Conservation (phyloP, 129 eudicot species). For the Scalesia atractyloides region DNA sequence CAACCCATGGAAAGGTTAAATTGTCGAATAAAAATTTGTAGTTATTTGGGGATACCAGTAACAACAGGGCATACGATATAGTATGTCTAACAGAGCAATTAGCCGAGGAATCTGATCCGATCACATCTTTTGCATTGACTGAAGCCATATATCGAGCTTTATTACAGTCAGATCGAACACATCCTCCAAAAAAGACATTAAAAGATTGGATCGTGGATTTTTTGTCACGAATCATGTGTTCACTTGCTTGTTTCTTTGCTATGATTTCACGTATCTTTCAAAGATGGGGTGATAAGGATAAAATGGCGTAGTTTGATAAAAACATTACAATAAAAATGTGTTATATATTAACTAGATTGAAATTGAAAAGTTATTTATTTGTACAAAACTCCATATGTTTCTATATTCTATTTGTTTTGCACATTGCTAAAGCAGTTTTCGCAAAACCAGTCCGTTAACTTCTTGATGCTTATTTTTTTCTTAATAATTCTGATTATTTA, state of each 20-base stretch:
- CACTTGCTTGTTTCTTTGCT: constrained; percentile 58
- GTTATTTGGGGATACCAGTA: constrained; percentile 54
- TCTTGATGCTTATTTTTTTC: too few species aligned
- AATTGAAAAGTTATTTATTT: too few species aligned
- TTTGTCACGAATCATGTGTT: constrained; percentile 49
- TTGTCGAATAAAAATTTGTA: constrained; percentile 57
- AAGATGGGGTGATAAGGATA: constrained; percentile 31
- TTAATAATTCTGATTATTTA: too few species aligned
- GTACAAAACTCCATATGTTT: too few species aligned
- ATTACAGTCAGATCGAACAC: constrained; percentile 54
- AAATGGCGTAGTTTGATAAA: too few species aligned
- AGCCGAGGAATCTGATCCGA: constrained; percentile 58
- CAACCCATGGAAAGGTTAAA: constrained; percentile 53
- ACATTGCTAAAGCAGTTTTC: too few species aligned
- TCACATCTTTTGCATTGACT: constrained; percentile 58
- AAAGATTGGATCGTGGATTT: constrained; percentile 36
- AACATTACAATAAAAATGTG: too few species aligned
- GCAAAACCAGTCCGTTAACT: too few species aligned
- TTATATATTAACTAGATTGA: too few species aligned
- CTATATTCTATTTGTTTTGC: too few species aligned
- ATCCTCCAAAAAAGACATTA: constrained; percentile 50
- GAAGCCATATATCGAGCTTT: constrained; percentile 62
- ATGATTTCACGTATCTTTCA: constrained; percentile 56
- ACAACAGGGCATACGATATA: constrained; percentile 69
- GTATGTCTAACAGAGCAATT: constrained; percentile 59